A percentile compares a stretch with the other conserved stretches of the same genome.
Evolutionary conservation across 495 filamentous ascomycete species (phyloP).

Genomic region (Polyplosphaeria fusca): DNA sequence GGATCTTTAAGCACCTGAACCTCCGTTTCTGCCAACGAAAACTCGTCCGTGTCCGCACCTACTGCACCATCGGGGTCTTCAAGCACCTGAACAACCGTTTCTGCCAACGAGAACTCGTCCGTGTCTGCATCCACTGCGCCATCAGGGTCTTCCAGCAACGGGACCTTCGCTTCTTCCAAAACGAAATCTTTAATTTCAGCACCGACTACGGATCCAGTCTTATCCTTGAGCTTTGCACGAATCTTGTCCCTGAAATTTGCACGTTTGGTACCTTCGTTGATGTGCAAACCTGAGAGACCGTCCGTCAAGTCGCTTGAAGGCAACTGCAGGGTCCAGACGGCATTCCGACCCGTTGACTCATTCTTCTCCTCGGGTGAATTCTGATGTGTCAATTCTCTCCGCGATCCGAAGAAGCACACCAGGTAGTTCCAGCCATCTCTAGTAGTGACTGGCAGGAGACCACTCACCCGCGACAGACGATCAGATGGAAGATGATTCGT

Average conservation of each 20-base stretch:
- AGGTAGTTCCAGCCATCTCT: slow-evolving; percentile 53
- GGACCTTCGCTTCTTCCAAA: slow-evolving; percentile 52
- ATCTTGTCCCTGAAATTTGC: slow-evolving; percentile 53
- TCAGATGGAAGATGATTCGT: slow-evolving; percentile 49
- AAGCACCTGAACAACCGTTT: slow-evolving; percentile 47
- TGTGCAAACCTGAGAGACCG: not conserved
- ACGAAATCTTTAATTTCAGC: slow-evolving; percentile 41
- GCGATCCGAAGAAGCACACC: slow-evolving; percentile 50
- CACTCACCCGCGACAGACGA: slow-evolving; percentile 46
- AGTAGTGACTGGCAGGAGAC: slow-evolving; percentile 48
- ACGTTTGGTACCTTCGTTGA: slow-evolving; percentile 38
- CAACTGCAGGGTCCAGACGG: slow-evolving; percentile 54
- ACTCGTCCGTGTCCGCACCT: slow-evolving; percentile 39
- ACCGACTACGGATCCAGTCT: slow-evolving; percentile 36
- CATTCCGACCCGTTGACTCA: slow-evolving; percentile 39
- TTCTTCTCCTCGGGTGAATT: not conserved
- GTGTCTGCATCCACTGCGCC: slow-evolving; percentile 32
- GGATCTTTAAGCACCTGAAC: slow-evolving; percentile 46
- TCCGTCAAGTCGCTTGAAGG: slow-evolving; percentile 36
- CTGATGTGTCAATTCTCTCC: not conserved
- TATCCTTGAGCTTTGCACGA: slow-evolving; percentile 51
- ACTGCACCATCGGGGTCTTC: no score
- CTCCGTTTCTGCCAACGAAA: slow-evolving; percentile 50
- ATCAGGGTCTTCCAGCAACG: slow-evolving; percentile 45
- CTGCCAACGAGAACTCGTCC: slow-evolving; percentile 47